phyloP scores from a whole-genome alignment of 2,329 filamentous ascomycete species.

The Diaporthe vexans region DNA sequence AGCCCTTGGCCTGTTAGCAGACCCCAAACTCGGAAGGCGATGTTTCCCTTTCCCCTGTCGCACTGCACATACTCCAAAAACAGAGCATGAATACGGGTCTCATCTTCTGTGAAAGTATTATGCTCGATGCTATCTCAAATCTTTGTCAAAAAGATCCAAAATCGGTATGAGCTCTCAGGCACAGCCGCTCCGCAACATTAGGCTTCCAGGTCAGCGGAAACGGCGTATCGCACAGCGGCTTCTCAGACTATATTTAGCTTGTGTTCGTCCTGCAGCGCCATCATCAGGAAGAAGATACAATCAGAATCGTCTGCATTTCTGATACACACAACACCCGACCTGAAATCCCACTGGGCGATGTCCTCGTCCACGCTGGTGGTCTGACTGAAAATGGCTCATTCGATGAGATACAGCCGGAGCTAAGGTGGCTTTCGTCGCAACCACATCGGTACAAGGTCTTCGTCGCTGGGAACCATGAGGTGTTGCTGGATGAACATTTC shows the following conservation, averaged over 20 bases:
- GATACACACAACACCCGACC: conserved; percentile 57
- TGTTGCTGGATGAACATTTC: conserved; percentile 42
- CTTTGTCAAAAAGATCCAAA: no score
- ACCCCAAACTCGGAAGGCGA: background rate
- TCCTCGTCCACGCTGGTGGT: conserved; percentile 59
- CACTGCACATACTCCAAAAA: background rate
- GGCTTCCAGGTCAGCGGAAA: background rate
- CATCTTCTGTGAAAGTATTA: background rate
- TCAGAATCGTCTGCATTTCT: conserved; percentile 54
- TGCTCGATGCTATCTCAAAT: background rate
- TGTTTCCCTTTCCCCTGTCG: background rate
- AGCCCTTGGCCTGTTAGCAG: background rate
- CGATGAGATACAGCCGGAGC: conserved; percentile 53
- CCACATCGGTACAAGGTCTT: conserved; percentile 54
- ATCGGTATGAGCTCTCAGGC: background rate
- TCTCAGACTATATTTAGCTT: background rate
- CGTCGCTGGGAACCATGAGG: conserved; percentile 48
- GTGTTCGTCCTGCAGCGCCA: background rate
- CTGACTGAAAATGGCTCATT: conserved; percentile 55
- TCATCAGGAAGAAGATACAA: background rate
- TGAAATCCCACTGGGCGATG: conserved; percentile 53
- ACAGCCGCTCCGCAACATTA: background rate
- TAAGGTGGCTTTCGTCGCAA: conserved; percentile 53
- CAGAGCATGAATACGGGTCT: background rate
- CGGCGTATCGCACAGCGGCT: background rate